Conservation (phyloP, 768 basidiomycete species). For the Leccinum variicolor region DNA sequence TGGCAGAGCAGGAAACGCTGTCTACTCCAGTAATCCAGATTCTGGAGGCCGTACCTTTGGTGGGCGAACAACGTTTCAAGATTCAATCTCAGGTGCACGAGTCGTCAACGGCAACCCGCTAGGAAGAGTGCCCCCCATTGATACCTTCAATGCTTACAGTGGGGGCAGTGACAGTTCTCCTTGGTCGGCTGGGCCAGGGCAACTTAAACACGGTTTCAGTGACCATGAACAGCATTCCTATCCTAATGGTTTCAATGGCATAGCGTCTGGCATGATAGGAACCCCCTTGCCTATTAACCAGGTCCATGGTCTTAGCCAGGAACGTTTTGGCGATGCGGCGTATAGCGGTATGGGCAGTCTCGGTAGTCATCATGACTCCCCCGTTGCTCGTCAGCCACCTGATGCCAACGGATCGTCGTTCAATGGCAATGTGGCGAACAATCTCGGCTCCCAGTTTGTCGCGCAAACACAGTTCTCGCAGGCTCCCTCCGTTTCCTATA, state of each 20-base stretch:
- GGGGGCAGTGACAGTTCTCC: slow-evolving; percentile 28
- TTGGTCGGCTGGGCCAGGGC: slow-evolving; percentile 34
- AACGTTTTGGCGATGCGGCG: slow-evolving; percentile 22
- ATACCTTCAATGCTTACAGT: slow-evolving; percentile 38
- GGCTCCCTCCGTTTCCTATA: slow-evolving; percentile 19
- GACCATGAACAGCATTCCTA: slow-evolving; percentile 23
- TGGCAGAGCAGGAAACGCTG: slow-evolving; percentile 39
- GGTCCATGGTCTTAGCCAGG: slow-evolving; percentile 24
- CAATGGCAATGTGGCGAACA: slow-evolving; percentile 12
- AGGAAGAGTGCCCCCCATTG: slow-evolving; percentile 34
- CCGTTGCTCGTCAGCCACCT: slow-evolving; percentile 18
- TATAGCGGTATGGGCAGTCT: slow-evolving; percentile 24
- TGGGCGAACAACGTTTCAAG: slow-evolving; percentile 39
- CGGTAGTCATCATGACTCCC: slow-evolving; percentile 20
- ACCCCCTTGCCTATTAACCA: slow-evolving; percentile 19
- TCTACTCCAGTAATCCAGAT: slow-evolving; percentile 37
- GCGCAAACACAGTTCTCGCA: slow-evolving; percentile 18
- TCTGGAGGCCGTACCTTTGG: slow-evolving; percentile 32
- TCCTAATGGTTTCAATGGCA: slow-evolving; percentile 23
- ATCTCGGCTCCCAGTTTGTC: slow-evolving; percentile 21
- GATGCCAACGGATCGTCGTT: slow-evolving; percentile 27
- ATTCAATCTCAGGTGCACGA: slow-evolving; percentile 39
- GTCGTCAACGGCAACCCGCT: slow-evolving; percentile 31
- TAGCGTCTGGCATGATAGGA: slow-evolving; percentile 16
- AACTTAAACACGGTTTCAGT: slow-evolving; percentile 17